These are phyloP conservation scores for Vitis hybrid DNA, from an alignment of 177 flowering plant genomes.

Conservation along the genomic window DNA sequence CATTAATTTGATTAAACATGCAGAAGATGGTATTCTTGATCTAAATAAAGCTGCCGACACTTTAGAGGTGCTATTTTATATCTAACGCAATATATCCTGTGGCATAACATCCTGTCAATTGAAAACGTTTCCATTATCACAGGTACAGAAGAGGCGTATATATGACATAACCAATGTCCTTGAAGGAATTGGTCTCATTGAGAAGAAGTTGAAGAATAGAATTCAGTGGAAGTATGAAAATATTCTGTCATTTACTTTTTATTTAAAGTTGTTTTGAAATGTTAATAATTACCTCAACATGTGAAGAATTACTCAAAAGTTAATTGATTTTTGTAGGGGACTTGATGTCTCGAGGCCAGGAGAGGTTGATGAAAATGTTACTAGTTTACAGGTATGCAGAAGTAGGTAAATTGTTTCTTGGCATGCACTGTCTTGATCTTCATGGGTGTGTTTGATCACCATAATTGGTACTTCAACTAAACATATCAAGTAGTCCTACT, in stretches of 20 bases:
- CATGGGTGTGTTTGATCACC: background rate
- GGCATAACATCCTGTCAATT: slow-evolving; percentile 1
- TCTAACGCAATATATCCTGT: background rate
- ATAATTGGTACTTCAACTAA: background rate
- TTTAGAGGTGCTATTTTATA: slow-evolving; percentile 54
- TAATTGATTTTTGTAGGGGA: slow-evolving; percentile 54
- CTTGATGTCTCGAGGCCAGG: slow-evolving; percentile 65
- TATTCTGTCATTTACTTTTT: background rate
- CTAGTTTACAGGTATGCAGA: slow-evolving; percentile 64
- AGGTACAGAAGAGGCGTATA: slow-evolving; percentile 96
- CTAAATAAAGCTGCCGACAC: slow-evolving; percentile 92
- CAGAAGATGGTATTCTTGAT: slow-evolving; percentile 97
- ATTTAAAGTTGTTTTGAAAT: background rate
- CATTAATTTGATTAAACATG: slow-evolving; percentile 85
- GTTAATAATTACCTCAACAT: background rate
- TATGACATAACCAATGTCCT: slow-evolving; percentile 99
- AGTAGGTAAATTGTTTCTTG: slow-evolving; percentile 1
- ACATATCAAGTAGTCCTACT: no score
- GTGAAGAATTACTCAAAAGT: slow-evolving; percentile 2
- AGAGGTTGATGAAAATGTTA: slow-evolving; percentile 42
- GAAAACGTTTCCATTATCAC: slow-evolving; percentile 19
- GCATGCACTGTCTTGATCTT: background rate
- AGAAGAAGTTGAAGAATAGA: slow-evolving; percentile 92
- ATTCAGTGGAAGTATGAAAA: slow-evolving; percentile 92
- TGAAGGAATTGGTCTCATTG: slow-evolving; percentile 96